phyloP scores from a whole-genome alignment of 768 basidiomycete species.

The Naganishia vishniacii region DNA sequence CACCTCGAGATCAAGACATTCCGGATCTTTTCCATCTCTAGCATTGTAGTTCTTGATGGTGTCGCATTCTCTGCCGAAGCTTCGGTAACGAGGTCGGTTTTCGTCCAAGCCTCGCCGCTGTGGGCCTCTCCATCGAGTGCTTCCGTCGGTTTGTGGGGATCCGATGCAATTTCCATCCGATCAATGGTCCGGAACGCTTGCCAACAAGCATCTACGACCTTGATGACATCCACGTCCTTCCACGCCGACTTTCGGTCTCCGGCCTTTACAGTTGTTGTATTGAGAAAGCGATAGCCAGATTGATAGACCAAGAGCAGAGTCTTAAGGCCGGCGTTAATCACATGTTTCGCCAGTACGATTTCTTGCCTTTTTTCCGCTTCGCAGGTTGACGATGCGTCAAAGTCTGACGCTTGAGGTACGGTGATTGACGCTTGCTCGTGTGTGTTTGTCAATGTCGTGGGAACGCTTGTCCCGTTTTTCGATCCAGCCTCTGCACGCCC shows the following conservation, averaged over 20 bases:
- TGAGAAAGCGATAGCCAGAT: not conserved
- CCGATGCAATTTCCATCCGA: not conserved
- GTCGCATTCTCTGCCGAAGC: no score
- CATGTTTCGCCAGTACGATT: conserved; percentile 14
- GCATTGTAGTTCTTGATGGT: not conserved
- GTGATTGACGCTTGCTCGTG: no score
- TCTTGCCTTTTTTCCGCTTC: conserved; percentile 9
- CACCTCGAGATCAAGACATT: conserved; percentile 1
- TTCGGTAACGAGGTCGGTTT: no score
- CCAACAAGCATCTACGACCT: conserved; percentile 9
- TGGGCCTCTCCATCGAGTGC: not conserved
- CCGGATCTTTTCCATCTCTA: conserved; percentile 16
- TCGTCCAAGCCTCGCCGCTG: not conserved
- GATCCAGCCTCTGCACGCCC: no score
- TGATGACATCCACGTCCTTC: not conserved
- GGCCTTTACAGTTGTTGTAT: not conserved
- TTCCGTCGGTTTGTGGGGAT: not conserved
- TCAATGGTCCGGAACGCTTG: conserved; percentile 13
- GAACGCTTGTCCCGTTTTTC: no score
- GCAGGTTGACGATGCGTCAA: not conserved
- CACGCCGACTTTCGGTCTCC: not conserved
- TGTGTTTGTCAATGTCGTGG: no score
- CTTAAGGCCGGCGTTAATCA: conserved; percentile 4
- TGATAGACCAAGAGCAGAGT: conserved; percentile 4
- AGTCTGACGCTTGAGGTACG: not conserved